Conservation (phyloP, 1,139 yeast genomes). For the Yamadazyma siamensis region DNA sequence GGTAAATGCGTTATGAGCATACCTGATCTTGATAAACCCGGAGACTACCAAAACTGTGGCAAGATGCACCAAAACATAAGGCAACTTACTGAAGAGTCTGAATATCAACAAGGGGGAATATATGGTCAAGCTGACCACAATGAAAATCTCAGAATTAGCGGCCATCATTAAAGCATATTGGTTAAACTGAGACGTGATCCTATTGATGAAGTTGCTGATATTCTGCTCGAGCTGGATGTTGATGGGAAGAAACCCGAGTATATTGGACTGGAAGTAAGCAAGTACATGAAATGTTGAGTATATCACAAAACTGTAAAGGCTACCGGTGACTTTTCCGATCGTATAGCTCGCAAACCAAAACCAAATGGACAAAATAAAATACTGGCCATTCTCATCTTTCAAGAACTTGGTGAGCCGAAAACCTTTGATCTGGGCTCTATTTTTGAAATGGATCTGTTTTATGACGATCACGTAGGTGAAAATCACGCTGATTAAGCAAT, state of each 20-base stretch:
- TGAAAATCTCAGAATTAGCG: conserved; percentile 41
- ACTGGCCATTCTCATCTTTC: conserved; percentile 50
- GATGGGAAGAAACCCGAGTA: conserved; percentile 20
- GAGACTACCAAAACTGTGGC: conserved; percentile 23
- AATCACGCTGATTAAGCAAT: conserved; percentile 39
- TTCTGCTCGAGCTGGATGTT: conserved; percentile 18
- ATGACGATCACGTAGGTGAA: conserved; percentile 47
- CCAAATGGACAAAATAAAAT: conserved; percentile 39
- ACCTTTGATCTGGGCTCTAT: conserved; percentile 23
- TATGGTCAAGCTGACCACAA: conserved; percentile 20
- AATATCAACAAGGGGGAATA: conserved; percentile 15
- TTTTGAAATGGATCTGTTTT: conserved; percentile 39
- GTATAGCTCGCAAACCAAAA: conserved; percentile 30
- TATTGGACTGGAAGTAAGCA: conserved; percentile 42
- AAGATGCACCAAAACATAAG: conserved; percentile 17
- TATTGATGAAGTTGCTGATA: conserved; percentile 23
- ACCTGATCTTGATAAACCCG: conserved; percentile 46
- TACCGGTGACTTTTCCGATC: conserved; percentile 32
- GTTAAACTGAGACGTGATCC: conserved; percentile 37
- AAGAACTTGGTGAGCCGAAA: conserved; percentile 20
- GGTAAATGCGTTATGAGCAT: conserved; percentile 39
- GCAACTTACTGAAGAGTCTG: conserved; percentile 14
- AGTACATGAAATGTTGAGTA: conserved; percentile 57
- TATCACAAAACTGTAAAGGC: conserved; percentile 51
- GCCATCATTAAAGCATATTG: conserved; percentile 48